phyloP scores from a whole-genome alignment of 1,284 basidiomycete genomes.

The Hymenochaete sp. region DNA sequence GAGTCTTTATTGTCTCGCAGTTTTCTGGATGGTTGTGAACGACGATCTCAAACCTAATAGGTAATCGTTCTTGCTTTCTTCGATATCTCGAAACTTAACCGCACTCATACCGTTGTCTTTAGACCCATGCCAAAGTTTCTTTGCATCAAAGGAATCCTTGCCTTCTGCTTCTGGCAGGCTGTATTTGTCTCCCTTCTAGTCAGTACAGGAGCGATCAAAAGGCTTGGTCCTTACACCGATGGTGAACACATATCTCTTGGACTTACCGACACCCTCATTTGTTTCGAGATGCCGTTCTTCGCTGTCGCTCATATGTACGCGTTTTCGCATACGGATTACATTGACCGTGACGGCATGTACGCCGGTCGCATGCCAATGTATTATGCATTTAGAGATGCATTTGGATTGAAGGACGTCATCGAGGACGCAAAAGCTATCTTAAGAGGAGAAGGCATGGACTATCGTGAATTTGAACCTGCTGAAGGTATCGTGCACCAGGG shows the following conservation, averaged over 20 bases:
- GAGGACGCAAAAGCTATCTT: constrained; percentile 82
- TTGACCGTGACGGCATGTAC: constrained; percentile 56
- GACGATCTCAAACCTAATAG: constrained; percentile 83
- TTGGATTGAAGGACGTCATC: constrained; percentile 80
- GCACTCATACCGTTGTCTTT: constrained; percentile 9
- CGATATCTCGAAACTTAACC: constrained; percentile 3
- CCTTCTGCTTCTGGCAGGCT: constrained; percentile 98
- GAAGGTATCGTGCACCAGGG: constrained; percentile 90
- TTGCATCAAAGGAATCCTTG: constrained; percentile 95
- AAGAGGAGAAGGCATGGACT: constrained; percentile 85
- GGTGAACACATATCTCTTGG: constrained; percentile 87
- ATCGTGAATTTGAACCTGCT: constrained; percentile 91
- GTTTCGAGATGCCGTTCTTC: constrained; percentile 97
- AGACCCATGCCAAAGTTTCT: constrained; percentile 89
- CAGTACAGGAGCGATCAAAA: constrained; percentile 66
- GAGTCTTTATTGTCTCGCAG: constrained; percentile 81
- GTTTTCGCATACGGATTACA: constrained; percentile 80
- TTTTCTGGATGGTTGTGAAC: constrained; percentile 90
- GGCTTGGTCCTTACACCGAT: constrained; percentile 82
- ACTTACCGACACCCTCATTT: constrained; percentile 84
- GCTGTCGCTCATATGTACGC: constrained; percentile 89
- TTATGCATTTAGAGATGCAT: constrained; percentile 83
- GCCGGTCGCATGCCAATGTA: constrained; percentile 82
- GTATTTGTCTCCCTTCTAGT: constrained; percentile 85
- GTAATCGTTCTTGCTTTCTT: constrained; percentile 28